Base-by-base conservation (phyloP, 2,329 filamentous ascomycete species). In the Coniochaeta sp. region DNA sequence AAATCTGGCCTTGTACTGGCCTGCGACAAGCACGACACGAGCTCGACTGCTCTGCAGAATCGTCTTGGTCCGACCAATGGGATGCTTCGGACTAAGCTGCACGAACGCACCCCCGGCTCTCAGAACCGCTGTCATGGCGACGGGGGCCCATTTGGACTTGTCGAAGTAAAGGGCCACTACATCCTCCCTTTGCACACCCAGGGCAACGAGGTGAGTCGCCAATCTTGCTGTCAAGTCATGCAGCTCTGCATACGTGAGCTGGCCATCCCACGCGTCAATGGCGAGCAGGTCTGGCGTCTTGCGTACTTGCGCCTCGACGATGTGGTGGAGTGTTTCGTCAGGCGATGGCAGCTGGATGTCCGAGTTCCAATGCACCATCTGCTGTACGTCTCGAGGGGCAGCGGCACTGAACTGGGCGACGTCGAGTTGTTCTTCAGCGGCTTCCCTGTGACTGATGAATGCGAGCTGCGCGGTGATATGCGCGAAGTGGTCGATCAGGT, bases 91-190 rank as follows among this genome's bases (percentile, higher is more conserved):
- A 42, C 59, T 58, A 14, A 58, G 56, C 14, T 56, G 58, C 4
- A 54, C 54, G n/a, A 52, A 61, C 3, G 60, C 58, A 10, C 36
- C 60, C 9, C 60, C 60, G 9, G 60, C 54, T 38, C 59, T 61
- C 38, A 57, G 40, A 1, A 61, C 50, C 10, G 52, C 60, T 2
- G 59, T 54, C 42, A 59, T 22, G 4, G 60, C 60, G 10, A 58
- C 50, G 3, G 47, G 34, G 16, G 47, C 50, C 57, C 57, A 61
- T 10, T 32, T 42, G 19, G 60, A 59, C 60, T 61, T 61, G 44
- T 59, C 60, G 24, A 61, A 61, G 17, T 47, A 55, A 10, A 63
- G 7, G 36, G 7, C 7, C 4, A 38, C 36, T 12, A 38, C 4
- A 38, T 38, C 36, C 4, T 12, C 36, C 36, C 4, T 12, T 4